Conservation (phyloP, 495 filamentous ascomycete species). For the Aspergillus indologenus region DNA sequence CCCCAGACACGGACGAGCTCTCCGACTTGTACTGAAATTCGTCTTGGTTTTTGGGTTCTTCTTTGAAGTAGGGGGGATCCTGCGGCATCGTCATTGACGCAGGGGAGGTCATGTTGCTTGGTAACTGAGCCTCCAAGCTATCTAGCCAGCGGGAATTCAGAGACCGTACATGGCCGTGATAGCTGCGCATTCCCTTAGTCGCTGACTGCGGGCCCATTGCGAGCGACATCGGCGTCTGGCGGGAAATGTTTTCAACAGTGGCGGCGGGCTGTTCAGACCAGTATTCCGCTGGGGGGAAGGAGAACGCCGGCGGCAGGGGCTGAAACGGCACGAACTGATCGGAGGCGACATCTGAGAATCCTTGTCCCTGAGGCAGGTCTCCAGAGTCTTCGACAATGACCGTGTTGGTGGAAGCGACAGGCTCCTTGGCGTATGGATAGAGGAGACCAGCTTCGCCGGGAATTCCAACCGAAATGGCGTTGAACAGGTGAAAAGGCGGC, state of each 20-base stretch:
- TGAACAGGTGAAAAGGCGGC: slow-evolving; percentile 42
- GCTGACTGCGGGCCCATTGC: slow-evolving; percentile 25
- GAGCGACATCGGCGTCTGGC: slow-evolving; percentile 22
- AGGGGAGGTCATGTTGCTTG: slow-evolving; percentile 30
- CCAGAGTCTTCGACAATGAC: slow-evolving; percentile 44
- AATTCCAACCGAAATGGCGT: slow-evolving; percentile 34
- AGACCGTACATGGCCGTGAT: slow-evolving; percentile 31
- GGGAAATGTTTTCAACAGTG: slow-evolving; percentile 23
- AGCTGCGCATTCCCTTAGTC: slow-evolving; percentile 25
- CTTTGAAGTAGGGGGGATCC: slow-evolving; percentile 19
- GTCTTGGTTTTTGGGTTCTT: slow-evolving; percentile 25
- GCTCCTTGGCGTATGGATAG: slow-evolving; percentile 38
- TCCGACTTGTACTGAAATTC: slow-evolving; percentile 42
- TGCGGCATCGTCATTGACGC: slow-evolving; percentile 24
- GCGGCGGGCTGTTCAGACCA: slow-evolving; percentile 30
- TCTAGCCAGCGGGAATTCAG: slow-evolving; percentile 41
- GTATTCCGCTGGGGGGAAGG: slow-evolving; percentile 28
- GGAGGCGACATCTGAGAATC: slow-evolving; percentile 31
- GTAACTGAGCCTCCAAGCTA: slow-evolving; percentile 36
- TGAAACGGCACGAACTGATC: slow-evolving; percentile 37
- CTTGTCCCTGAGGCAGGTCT: slow-evolving; percentile 34
- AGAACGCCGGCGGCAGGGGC: slow-evolving; percentile 35
- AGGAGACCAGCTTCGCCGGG: slow-evolving; percentile 38
- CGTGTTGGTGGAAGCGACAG: slow-evolving; percentile 26
- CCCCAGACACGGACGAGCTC: slow-evolving; percentile 40